Evolutionary conservation across 2,329 filamentous ascomycete genomes (phyloP).

Genomic region (Diaporthe citri): DNA sequence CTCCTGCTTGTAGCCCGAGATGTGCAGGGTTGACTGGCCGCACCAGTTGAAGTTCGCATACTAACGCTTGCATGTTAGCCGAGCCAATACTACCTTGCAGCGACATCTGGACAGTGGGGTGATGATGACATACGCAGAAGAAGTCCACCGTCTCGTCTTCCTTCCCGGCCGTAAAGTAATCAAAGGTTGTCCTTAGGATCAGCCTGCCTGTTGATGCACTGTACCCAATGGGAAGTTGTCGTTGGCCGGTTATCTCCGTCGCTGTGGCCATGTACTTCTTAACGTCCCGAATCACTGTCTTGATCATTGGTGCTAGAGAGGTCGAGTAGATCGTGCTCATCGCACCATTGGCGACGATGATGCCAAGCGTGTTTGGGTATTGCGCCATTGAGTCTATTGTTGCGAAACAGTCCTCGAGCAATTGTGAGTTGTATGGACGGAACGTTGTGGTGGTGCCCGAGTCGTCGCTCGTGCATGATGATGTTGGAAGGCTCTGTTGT

Average conservation of each 20-base stretch:
- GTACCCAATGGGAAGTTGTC: constrained; percentile 37
- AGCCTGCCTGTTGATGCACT: constrained; percentile 37
- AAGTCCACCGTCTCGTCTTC: constrained; percentile 40
- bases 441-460: constrained; percentile 37
- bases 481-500: constrained; percentile 33
- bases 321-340: constrained; percentile 40
- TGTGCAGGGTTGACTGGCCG: constrained; percentile 62
- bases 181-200: constrained; percentile 36
- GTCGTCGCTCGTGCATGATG: constrained; percentile 31
- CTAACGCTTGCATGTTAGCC: constrained; percentile 1
- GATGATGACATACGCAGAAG: constrained; percentile 34
- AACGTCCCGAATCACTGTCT: constrained; percentile 46
- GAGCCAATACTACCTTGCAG: not conserved
- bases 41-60: constrained; percentile 72
- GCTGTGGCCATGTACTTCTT: constrained; percentile 46
- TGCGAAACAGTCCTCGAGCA: constrained; percentile 43
- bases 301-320: constrained; percentile 41
- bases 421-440: constrained; percentile 41
- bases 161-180: constrained; percentile 39
- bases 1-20: constrained; percentile 57
- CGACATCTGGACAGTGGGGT: no score
- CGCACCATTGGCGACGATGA: constrained; percentile 43
- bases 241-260: constrained; percentile 25
- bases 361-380: constrained; percentile 48
- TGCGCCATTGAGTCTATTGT: constrained; percentile 45